Conservation (phyloP, 2,329 filamentous ascomycete genomes). For the Talaromyces albobiverticillius region DNA sequence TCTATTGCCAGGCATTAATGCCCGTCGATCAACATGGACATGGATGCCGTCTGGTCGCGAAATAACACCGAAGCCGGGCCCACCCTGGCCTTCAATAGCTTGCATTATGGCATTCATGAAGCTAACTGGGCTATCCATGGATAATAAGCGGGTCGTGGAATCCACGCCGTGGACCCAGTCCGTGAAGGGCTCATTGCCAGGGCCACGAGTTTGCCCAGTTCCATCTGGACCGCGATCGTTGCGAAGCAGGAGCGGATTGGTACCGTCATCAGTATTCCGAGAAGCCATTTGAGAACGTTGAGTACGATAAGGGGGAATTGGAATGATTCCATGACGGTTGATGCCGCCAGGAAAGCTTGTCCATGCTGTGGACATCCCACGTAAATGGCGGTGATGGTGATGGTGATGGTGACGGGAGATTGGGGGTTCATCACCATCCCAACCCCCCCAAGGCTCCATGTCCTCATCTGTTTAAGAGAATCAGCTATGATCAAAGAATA, state of each 20-base stretch:
- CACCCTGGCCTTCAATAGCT: slow-evolving; percentile 47
- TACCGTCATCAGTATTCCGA: slow-evolving; percentile 70
- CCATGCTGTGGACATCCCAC: slow-evolving; percentile 59
- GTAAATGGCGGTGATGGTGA: slow-evolving; percentile 46
- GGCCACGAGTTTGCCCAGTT: slow-evolving; percentile 33
- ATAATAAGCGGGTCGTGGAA: slow-evolving; percentile 40
- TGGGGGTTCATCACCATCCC: slow-evolving; percentile 53
- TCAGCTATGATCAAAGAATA: slow-evolving; percentile 30
- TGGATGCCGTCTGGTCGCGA: slow-evolving; percentile 52
- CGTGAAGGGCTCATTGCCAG: slow-evolving; percentile 42
- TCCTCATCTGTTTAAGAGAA: slow-evolving; percentile 30
- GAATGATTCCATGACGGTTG: slow-evolving; percentile 46
- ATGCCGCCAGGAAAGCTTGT: slow-evolving; percentile 61
- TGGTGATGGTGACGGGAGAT: slow-evolving; percentile 36
- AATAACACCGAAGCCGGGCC: slow-evolving; percentile 41
- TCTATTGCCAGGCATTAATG: slow-evolving; percentile 46
- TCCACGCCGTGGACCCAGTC: slow-evolving; percentile 55
- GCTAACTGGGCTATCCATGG: slow-evolving; percentile 51
- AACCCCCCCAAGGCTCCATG: slow-evolving; percentile 49
- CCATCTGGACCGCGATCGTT: slow-evolving; percentile 34
- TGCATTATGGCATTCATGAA: slow-evolving; percentile 59
- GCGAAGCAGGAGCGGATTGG: slow-evolving; percentile 81
- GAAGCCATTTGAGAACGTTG: slow-evolving; percentile 46
- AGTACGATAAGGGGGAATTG: slow-evolving; percentile 43
- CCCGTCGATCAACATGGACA: slow-evolving; percentile 52